Conservation (phyloP, 2,329 filamentous ascomycete genomes). For the Aplosporella prunicola region DNA sequence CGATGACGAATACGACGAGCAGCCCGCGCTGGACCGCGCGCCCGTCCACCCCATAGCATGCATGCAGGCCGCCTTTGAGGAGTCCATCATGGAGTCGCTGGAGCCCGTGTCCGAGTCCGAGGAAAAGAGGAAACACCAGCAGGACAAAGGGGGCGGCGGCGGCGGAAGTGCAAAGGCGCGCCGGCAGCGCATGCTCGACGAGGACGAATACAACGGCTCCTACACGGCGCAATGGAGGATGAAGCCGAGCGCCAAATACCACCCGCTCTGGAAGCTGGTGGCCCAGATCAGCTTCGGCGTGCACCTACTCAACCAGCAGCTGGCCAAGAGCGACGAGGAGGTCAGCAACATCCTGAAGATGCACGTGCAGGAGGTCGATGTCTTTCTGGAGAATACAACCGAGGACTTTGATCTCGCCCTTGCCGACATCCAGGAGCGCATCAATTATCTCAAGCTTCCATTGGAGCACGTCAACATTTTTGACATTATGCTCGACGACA, state of each 20-base stretch:
- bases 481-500: slow-evolving; percentile 78
- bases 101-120: slow-evolving; percentile 26
- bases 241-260: slow-evolving; percentile 64
- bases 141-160: slow-evolving; percentile 32
- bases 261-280: slow-evolving; percentile 82
- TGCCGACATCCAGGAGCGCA: slow-evolving; percentile 68
- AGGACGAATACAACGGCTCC: slow-evolving; percentile 60
- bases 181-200: slow-evolving; percentile 40
- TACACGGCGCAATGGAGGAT: slow-evolving; percentile 69
- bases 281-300: slow-evolving; percentile 92
- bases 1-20: slow-evolving; percentile 10
- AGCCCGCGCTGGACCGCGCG: slow-evolving; percentile 7
- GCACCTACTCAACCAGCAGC: slow-evolving; percentile 71
- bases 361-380: slow-evolving; percentile 90
- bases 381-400: slow-evolving; percentile 74
- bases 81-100: slow-evolving; percentile 66
- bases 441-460: slow-evolving; percentile 71
- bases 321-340: slow-evolving; percentile 81
- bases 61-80: slow-evolving; percentile 75
- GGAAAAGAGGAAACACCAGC: slow-evolving; percentile 25
- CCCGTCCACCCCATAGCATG: slow-evolving; percentile 62
- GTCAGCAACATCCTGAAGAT: slow-evolving; percentile 82
- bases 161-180: slow-evolving; percentile 51
- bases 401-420: slow-evolving; percentile 76
- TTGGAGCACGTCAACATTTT: slow-evolving; percentile 76